Base-by-base conservation (phyloP, 768 basidiomycete genomes). In the Psilocybe cyanescens region DNA sequence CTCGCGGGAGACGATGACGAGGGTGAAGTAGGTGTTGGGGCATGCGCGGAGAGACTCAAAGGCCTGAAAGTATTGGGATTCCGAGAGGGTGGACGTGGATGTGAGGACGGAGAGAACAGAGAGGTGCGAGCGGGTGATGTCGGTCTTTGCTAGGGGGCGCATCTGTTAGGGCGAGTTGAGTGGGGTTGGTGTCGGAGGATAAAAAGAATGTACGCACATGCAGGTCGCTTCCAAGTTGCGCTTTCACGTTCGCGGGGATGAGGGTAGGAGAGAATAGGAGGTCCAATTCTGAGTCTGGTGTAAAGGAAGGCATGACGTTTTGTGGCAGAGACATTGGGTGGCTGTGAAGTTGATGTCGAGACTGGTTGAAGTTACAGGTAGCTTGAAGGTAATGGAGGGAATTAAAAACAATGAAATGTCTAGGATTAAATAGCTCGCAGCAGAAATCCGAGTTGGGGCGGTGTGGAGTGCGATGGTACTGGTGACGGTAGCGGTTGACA, bases 81-180 rank as follows among this genome's bases (percentile, higher is more conserved):
- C 80, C 29, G 92, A 86, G 52, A 85, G 75, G 54, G 74, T 79
- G 9, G 95, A 85, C 41, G 95, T 84, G 30, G 90, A 85, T 3
- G 83, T 84, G 63, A 99, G 87, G 30, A 97, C 86, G 7, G 81
- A 79, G 67, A 99, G 89, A 28, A 97, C 86, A n/a, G 83, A 72
- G 65, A 99, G 86, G 74, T 98, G 95, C 3, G 89, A 89, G 35
- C 94, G 86, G 4, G 70, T 69, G 76, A 95, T 85, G 80, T 99
- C 97, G 5, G 90, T 87, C 24, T 87, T 86, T 0, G 94, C 87
- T 17, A 99, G 82, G 0, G 97, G 97, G 52, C 97, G 94, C 24
- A 98, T 86, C 96, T 97, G 58, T n/a, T 14, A n/a, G 14, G 41
- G 41, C 49, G 61, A 57, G 41, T 8, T 46, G 8, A 56, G n/a